These are phyloP conservation scores for Fusarium brevicatenulatum DNA, from an alignment of 2,329 filamentous ascomycete species.

Conservation along the genomic window DNA sequence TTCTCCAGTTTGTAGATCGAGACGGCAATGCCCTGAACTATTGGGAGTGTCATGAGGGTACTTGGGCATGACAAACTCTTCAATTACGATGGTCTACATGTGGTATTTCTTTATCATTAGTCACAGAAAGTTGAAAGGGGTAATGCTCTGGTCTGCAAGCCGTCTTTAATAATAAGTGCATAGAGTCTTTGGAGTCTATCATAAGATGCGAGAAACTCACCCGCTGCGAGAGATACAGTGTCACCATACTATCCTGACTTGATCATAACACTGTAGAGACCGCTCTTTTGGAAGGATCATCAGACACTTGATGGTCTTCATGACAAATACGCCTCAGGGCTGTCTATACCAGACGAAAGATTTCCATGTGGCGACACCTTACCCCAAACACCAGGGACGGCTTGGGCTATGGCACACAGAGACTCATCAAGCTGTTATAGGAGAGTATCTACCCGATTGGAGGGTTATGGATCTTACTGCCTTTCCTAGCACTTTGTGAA, in stretches of 20 bases:
- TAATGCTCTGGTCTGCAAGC: neutral
- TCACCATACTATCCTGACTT: neutral
- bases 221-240: neutral
- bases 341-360: neutral
- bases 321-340: no score
- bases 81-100: neutral
- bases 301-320: neutral
- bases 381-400: neutral
- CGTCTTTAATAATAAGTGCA: no score
- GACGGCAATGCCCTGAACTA: neutral
- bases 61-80: neutral
- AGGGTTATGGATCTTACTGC: neutral
- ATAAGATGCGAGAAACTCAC: neutral
- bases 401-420: neutral
- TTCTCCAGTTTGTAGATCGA: neutral
- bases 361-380: neutral
- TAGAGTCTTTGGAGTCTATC: neutral
- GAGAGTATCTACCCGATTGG: rapidly evolving
- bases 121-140: rapidly evolving
- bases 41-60: neutral
- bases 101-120: neutral
- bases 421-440: neutral
- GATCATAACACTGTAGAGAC: neutral
- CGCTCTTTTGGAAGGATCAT: no score
- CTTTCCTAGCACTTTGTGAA: neutral